phyloP scores from a whole-genome alignment of 495 filamentous ascomycete species.

The Penicillium nucicola region DNA sequence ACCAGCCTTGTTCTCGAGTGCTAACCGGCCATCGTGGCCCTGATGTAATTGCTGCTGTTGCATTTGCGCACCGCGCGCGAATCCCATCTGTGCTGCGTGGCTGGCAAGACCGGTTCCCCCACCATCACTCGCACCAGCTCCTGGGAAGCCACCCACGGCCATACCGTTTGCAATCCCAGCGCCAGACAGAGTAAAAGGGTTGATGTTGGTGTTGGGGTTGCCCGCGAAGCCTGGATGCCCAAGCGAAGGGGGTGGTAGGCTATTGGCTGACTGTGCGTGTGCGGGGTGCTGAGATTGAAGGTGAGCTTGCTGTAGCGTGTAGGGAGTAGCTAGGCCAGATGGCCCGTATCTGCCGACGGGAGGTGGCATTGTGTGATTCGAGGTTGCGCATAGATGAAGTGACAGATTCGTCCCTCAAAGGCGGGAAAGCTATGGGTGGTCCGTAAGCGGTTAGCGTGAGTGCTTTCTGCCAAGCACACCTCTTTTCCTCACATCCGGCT shows the following conservation, averaged over 20 bases:
- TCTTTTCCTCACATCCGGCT: constrained; percentile 17
- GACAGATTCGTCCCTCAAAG: constrained; percentile 23
- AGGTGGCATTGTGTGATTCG: constrained; percentile 27
- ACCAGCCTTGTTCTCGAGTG: constrained; percentile 39
- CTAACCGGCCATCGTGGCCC: constrained; percentile 45
- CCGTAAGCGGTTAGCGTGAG: constrained; percentile 34
- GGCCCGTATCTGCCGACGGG: constrained; percentile 53
- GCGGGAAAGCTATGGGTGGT: constrained; percentile 18
- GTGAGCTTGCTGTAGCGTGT: constrained; percentile 49
- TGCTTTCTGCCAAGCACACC: constrained; percentile 27
- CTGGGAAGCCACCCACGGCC: constrained; percentile 54
- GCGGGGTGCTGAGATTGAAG: constrained; percentile 49
- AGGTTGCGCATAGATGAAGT: constrained; percentile 14
- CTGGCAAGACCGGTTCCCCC: constrained; percentile 83
- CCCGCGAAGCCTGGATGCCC: constrained; percentile 57
- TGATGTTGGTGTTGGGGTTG: constrained; percentile 64
- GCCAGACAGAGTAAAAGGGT: constrained; percentile 60
- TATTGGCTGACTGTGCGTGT: constrained; percentile 50
- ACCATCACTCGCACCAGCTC: constrained; percentile 52
- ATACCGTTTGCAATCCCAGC: constrained; percentile 52
- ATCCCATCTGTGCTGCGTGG: constrained; percentile 83
- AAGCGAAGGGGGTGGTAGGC: constrained; percentile 59
- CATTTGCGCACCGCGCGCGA: constrained; percentile 70
- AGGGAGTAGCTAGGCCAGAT: constrained; percentile 49
- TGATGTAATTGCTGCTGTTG: constrained; percentile 64